Conservation (phyloP, 169 alveolate species). For the Plasmodium billcollinsi region DNA sequence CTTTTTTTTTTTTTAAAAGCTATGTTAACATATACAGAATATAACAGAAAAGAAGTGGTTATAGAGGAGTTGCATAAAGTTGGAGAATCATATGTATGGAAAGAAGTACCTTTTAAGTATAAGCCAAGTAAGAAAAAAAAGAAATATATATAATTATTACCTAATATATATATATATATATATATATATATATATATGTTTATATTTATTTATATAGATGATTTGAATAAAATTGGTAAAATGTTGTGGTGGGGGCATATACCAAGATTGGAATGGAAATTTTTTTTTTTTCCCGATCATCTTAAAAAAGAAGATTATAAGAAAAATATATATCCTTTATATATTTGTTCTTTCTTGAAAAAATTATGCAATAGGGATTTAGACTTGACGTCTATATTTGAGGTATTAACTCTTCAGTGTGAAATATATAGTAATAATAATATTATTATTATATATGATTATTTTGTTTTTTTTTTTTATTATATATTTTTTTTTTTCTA, state of each 20-base stretch:
- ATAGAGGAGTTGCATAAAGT: conserved; percentile 56
- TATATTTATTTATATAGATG: conserved; percentile 4
- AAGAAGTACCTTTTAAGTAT: conserved; percentile 20
- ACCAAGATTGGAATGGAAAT: conserved; percentile 71
- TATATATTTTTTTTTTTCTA: not conserved
- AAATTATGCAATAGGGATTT: conserved; percentile 43
- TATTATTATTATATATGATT: not conserved
- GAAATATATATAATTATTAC: not conserved
- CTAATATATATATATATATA: not conserved
- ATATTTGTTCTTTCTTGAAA: conserved; percentile 64
- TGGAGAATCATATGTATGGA: conserved; percentile 30
- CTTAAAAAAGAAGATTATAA: conserved; percentile 26
- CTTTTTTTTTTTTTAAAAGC: conserved; percentile 21
- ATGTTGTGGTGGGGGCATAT: conserved; percentile 74
- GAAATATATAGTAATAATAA: not conserved
- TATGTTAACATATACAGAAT: conserved; percentile 25
- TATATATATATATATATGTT: not conserved
- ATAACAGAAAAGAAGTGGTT: conserved; percentile 29
- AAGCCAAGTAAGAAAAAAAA: conserved; percentile 31
- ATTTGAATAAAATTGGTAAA: conserved; percentile 54
- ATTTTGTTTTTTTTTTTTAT: not conserved
- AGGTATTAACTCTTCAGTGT: conserved; percentile 7
- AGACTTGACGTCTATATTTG: conserved; percentile 25
- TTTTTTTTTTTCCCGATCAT: conserved; percentile 28
- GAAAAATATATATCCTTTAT: conserved; percentile 29